These are phyloP conservation scores for Diospyros kaki DNA, from an alignment of 148 eudicot genomes.

Conservation along the genomic window DNA sequence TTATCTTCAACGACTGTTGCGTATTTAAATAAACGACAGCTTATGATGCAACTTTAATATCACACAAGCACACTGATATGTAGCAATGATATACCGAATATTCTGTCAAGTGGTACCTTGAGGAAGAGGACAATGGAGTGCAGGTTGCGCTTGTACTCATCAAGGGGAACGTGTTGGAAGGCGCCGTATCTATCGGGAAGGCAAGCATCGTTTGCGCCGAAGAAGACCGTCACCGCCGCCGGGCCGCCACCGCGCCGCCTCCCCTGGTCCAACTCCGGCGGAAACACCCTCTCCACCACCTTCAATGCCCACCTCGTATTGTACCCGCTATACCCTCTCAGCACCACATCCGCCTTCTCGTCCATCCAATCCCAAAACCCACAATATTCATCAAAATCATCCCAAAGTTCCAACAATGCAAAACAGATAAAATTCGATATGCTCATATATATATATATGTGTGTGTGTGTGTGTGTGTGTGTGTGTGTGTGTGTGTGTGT, in stretches of 20 bases:
- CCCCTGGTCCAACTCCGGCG: slow-evolving; percentile 19
- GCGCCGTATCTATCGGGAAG: slow-evolving; percentile 48
- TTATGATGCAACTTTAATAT: too few species aligned
- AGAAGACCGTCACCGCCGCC: slow-evolving; percentile 67
- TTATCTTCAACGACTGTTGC: too few species aligned
- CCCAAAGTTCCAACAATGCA: neutral
- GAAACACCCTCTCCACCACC: slow-evolving; percentile 60
- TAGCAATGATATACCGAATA: too few species aligned
- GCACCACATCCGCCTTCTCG: slow-evolving; percentile 63
- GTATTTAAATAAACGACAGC: too few species aligned
- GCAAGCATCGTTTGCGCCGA: slow-evolving; percentile 83
- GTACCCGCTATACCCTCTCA: slow-evolving; percentile 91
- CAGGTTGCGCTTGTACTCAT: slow-evolving; percentile 72
- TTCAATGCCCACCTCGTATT: slow-evolving; percentile 81
- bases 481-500: slow-evolving; percentile 8
- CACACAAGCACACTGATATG: too few species aligned
- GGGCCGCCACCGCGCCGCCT: slow-evolving; percentile 25
- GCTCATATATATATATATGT: neutral
- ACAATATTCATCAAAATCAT: neutral
- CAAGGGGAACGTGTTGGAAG: slow-evolving; percentile 84
- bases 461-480: neutral
- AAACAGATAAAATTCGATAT: neutral
- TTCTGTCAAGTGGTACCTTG: slow-evolving; percentile 38
- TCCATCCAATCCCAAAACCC: neutral
- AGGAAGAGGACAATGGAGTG: slow-evolving; percentile 42